These are phyloP conservation scores for Alternaria longipes DNA, from an alignment of 2,329 filamentous ascomycete species.

Conservation along the genomic window DNA sequence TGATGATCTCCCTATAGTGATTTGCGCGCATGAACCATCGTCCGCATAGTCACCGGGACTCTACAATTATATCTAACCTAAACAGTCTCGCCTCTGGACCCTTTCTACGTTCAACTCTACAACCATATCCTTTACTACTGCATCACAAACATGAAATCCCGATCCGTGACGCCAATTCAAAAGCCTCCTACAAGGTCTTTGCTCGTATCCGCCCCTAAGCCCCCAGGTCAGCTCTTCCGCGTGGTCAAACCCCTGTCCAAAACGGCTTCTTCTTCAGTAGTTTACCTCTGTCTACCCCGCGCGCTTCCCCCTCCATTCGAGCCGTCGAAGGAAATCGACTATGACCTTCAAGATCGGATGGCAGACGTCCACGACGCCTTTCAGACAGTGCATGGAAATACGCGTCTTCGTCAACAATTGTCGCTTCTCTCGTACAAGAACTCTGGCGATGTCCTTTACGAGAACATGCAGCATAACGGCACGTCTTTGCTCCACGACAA, in stretches of 20 bases:
- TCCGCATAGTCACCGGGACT: background rate
- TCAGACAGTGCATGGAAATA: background rate
- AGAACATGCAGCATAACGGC: slow-evolving; percentile 1
- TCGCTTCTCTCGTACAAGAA: background rate
- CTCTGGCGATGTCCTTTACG: background rate
- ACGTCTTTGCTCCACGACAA: background rate
- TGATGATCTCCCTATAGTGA: background rate
- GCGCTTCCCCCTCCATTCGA: background rate
- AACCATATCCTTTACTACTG: background rate
- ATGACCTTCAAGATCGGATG: background rate
- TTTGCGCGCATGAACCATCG: background rate
- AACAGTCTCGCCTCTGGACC: background rate
- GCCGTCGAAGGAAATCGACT: background rate
- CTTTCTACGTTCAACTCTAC: background rate
- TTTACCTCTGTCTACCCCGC: slow-evolving; percentile 20
- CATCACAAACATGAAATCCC: background rate
- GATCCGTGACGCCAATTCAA: background rate
- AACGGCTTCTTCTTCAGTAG: background rate
- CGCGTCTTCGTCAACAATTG: slow-evolving; percentile 7
- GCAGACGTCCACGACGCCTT: background rate
- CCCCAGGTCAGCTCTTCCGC: slow-evolving; percentile 18
- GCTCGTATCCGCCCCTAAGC: background rate
- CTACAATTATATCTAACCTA: background rate
- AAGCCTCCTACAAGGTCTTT: background rate
- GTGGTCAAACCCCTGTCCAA: slow-evolving; percentile 9